phyloP scores from a whole-genome alignment of 1,139 yeast genomes.

The Petasospora rhodanensis region DNA sequence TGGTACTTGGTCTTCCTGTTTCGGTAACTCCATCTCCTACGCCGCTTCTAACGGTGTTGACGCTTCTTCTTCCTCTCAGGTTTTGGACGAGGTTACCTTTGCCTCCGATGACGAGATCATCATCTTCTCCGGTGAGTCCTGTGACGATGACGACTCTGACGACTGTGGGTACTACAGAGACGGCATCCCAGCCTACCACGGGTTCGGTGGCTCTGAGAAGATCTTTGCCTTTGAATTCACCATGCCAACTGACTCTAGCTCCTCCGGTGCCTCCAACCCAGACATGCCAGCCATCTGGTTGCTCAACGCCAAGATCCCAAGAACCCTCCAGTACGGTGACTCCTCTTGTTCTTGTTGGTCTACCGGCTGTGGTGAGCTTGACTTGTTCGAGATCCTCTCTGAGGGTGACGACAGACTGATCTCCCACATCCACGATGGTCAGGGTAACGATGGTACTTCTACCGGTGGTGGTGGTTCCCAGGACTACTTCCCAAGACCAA shows the following conservation, averaged over 20 bases:
- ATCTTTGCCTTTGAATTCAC: constrained; percentile 85
- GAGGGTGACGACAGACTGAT: constrained; percentile 72
- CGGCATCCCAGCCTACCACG: constrained; percentile 89
- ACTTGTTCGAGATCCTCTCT: constrained; percentile 76
- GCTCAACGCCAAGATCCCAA: constrained; percentile 88
- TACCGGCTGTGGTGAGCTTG: constrained; percentile 96
- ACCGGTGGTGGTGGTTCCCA: constrained; percentile 82
- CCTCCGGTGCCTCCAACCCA: constrained; percentile 42
- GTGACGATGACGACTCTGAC: constrained; percentile 51
- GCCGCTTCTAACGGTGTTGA: constrained; percentile 69
- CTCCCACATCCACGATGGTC: constrained; percentile 82
- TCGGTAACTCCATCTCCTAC: constrained; percentile 85
- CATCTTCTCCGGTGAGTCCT: constrained; percentile 66
- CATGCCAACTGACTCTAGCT: constrained; percentile 71
- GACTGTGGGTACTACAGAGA: constrained; percentile 81
- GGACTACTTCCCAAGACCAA: constrained; percentile 86
- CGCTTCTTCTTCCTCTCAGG: constrained; percentile 57
- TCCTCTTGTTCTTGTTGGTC: constrained; percentile 89
- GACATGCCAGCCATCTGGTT: constrained; percentile 98
- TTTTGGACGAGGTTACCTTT: constrained; percentile 59
- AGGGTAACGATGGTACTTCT: constrained; percentile 54
- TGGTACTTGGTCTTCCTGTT: constrained; percentile 78
- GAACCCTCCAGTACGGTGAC: constrained; percentile 85
- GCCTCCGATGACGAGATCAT: constrained; percentile 71
- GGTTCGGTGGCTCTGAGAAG: constrained; percentile 74